A percentile compares a stretch with the other conserved stretches of the same genome.
Evolutionary conservation across 768 basidiomycete species (phyloP).

Genomic region (Podaxis sp.): DNA sequence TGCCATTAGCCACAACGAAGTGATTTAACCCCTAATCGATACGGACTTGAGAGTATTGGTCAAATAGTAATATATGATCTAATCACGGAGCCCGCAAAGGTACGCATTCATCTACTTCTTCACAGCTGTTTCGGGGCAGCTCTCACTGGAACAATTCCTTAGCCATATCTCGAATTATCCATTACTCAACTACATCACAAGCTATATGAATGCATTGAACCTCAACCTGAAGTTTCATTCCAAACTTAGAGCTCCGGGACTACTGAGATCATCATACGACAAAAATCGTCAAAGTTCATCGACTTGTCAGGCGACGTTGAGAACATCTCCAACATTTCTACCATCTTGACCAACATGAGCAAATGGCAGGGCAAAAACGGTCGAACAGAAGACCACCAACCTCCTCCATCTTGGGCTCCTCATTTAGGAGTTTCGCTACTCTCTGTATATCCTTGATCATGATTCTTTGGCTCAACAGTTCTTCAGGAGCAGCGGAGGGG

Average conservation of each 20-base stretch:
- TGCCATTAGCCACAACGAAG: conserved; percentile 28
- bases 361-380: neutral
- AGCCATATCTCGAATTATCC: too few relatives aligned
- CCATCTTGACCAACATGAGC: conserved; percentile 44
- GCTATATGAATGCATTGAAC: too few relatives aligned
- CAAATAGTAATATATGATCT: too few relatives aligned
- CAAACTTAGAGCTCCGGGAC: too few relatives aligned
- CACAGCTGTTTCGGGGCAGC: too few relatives aligned
- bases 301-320: conserved; percentile 70
- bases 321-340: conserved; percentile 80
- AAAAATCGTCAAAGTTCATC: conserved; percentile 68
- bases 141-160: too few relatives aligned
- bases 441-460: conserved; percentile 66
- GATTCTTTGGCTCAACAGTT: conserved; percentile 53
- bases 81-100: too few relatives aligned
- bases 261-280: conserved; percentile 65
- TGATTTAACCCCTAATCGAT: conserved; percentile 37
- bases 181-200: too few relatives aligned
- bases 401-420: conserved; percentile 74
- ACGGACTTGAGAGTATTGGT: conserved; percentile 12
- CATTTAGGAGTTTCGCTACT: conserved; percentile 62
- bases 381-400: conserved; percentile 34
- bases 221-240: too few relatives aligned
- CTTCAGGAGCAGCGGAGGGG: conserved; percentile 46
- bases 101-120: too few relatives aligned